Evolutionary conservation across 441 rosid species (phyloP), one percentile per base, ranked within the genome.

Genomic region (Pelargonium cotyledonis): DNA sequence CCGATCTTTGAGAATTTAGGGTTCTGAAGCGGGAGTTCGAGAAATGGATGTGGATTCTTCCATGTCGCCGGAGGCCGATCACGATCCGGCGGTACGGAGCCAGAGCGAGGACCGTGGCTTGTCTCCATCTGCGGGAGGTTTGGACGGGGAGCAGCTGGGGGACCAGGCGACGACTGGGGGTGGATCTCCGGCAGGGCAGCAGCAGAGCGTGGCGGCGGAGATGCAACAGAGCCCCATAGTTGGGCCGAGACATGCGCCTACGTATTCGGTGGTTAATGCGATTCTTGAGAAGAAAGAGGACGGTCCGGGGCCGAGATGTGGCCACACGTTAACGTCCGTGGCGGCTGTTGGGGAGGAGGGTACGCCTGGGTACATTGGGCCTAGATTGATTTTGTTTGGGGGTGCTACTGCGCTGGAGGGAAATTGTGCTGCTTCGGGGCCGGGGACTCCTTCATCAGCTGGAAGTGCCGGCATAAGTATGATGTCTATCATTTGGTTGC

Each of bases 401-500:
- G 97, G 99, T 65, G 99, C 99, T 63, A 95, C 99, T 0, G 96
- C 97, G 6, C 95, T 95, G 4, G 99, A 91, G 84, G 97, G 99
- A 38, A 95, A 91, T 73, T 87, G 97, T 26, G 90, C 85, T 0
- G 89, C 96, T 63, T 75, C 97, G 0, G 97, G 99, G 65, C 31
- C 31, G 31, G 31, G 31, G 31, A 80, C 99, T 43, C 97, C 97
- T 19, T 81, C 99, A 16, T 85, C 92, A 0, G 95, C 99, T 64
- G 99, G 97, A 77, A 90, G 89, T 79, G 96, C 97, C 11, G 97
- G 97, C 79, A 95, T 95, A 78, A 77, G 99, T 95, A 85, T 7
- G 96, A 26, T 26, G 31, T 79, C 65, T 75, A 11, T 77, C 31
- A 19, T 66, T 61, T 43, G 57, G 44, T 78, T 71, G 68, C 53